Evolutionary conservation across 1,139 yeast genomes (phyloP).

Genomic region (Wickerhamomyces sp.): DNA sequence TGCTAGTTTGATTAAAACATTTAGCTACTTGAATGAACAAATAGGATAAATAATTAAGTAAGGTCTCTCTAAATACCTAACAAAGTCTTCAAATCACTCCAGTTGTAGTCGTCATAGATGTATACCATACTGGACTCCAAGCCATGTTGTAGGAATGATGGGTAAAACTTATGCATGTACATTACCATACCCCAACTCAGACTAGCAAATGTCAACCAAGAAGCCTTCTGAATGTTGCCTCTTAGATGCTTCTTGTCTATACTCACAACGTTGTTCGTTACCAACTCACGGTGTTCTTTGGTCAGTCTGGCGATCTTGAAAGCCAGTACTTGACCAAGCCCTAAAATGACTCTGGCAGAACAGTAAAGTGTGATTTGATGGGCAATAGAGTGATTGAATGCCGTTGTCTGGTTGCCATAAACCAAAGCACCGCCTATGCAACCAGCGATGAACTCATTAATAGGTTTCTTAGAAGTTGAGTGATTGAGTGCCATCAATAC

Average conservation of each 20-base stretch:
- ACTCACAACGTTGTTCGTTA: slow-evolving; percentile 1
- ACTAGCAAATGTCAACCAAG: slow-evolving; percentile 69
- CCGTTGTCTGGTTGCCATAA: slow-evolving; percentile 20
- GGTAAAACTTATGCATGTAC: slow-evolving; percentile 63
- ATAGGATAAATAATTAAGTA: too few relatives aligned
- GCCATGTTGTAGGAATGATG: slow-evolving; percentile 59
- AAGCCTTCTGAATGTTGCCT: slow-evolving; percentile 35
- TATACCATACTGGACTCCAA: slow-evolving; percentile 69
- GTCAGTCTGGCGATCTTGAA: slow-evolving; percentile 11
- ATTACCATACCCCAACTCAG: slow-evolving; percentile 72
- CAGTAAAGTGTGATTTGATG: slow-evolving; percentile 60
- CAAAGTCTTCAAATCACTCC: slow-evolving; percentile 25
- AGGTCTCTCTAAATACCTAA: slow-evolving; percentile 15
- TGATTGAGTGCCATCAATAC: slow-evolving; percentile 24
- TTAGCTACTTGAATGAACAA: too few relatives aligned
- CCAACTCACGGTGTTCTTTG: slow-evolving; percentile 5
- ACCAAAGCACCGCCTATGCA: slow-evolving; percentile 48
- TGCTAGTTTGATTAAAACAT: too few relatives aligned
- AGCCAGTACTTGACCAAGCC: slow-evolving; percentile 39
- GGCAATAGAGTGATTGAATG: slow-evolving; percentile 40
- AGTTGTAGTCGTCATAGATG: slow-evolving; percentile 49
- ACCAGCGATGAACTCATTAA: slow-evolving; percentile 55
- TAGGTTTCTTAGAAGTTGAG: slow-evolving; percentile 6
- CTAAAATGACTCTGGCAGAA: slow-evolving; percentile 49
- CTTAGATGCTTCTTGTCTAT: slow-evolving; percentile 27